Base-by-base conservation (phyloP, 352 stramenopile genomes). In the Phytophthora podocarpi region DNA sequence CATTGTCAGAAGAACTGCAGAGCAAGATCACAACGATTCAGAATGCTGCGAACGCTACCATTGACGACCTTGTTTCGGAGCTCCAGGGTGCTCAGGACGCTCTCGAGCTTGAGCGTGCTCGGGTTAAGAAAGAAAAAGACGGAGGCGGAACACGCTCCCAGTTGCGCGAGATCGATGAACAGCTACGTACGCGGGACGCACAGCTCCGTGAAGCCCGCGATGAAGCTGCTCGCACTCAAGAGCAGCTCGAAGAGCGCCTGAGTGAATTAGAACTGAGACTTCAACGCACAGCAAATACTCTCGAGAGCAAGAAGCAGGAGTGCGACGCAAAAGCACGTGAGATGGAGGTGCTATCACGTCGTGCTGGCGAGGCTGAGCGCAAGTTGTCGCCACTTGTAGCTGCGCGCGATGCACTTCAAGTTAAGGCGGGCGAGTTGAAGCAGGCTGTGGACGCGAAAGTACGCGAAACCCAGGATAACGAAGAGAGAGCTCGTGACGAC, bases 11-110 rank as follows among this genome's bases (percentile, higher is more conserved):
- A 34, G 79, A 90, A 50, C 40, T 92, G 26, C 83, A 92, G 35
- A 60, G 45, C 11, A 89, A 92, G 51, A 77, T 92, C 48, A 77
- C 72, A 13, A 86, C 83, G 0, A 81, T 92, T 21, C 83, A 92
- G 56, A 87, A 48, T 54, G 83, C 83, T 5, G 83, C 83, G 12
- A 92, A 92, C 62, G 83, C 83, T 0, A 92, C 83, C 7, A 90
- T 92, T 41, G 87, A 92, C 53, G 83, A 92, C 20, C 55, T 92
- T 2, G 75, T 90, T 41, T 51, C 34, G 5, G 83, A 92, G 53
- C 31, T 92, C 8, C 82, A 90, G 51, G 64, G 64, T 21, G 72
- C 72, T 6, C 80, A 90, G 16, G 83, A 92, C 27, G 64, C 77
- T 23, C 61, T 86, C 15, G 65, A 72, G 11, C 72, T 77, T 8